Evolutionary conservation across 257 asterid genomes (phyloP).

Genomic region (Solanum tacnaense): DNA sequence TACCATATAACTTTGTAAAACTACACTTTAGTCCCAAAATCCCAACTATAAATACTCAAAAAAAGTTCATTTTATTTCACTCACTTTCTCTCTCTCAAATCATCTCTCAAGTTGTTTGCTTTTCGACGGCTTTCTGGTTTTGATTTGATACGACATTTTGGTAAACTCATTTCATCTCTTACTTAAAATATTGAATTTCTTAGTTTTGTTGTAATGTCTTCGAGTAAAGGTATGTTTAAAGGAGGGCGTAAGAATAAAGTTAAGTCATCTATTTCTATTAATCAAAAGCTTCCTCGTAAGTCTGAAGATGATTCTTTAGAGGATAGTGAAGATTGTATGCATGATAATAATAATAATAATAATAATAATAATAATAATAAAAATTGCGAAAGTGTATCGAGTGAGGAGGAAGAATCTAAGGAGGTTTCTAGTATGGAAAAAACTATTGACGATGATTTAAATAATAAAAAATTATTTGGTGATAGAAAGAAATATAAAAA

Average conservation of each 20-base stretch:
- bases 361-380: not conserved
- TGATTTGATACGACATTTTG: not conserved
- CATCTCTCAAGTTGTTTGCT: not conserved
- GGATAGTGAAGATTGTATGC: not conserved
- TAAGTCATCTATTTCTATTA: too few species aligned
- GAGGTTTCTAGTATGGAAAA: not conserved
- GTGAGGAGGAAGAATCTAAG: not conserved
- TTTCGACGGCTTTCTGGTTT: rapidly evolving
- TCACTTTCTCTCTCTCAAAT: not conserved
- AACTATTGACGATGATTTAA: not conserved
- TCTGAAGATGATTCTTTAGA: not conserved
- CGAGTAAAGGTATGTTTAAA: not conserved
- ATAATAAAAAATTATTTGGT: not conserved
- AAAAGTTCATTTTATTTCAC: not conserved
- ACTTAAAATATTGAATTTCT: not conserved
- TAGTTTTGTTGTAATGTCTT: not conserved
- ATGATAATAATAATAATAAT: not conserved
- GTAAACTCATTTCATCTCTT: not conserved
- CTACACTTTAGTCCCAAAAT: not conserved
- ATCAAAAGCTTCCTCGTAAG: not conserved
- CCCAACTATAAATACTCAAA: not conserved
- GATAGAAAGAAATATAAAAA: not conserved
- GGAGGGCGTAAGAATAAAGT: not conserved
- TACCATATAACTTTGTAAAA: not conserved
- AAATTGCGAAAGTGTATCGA: not conserved